Percentiles rank a stretch among this genome's conserved stretches.
phyloP scores from a whole-genome alignment of 768 basidiomycete species.

The Agaricus blazei region DNA sequence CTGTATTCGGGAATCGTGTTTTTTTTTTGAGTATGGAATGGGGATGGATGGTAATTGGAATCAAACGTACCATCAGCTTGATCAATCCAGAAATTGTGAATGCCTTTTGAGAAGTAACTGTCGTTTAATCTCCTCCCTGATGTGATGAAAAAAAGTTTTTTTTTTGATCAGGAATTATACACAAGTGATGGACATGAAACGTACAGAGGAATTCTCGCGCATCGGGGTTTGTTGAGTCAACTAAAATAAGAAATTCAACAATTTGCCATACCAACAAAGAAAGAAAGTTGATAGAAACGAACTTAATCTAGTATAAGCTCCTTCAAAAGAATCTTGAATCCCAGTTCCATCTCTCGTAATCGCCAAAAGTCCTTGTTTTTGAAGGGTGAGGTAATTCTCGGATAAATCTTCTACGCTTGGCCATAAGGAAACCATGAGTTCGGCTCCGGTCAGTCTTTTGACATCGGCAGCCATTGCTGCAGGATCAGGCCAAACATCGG shows the following conservation, averaged over 20 bases:
- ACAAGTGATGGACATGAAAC: neutral
- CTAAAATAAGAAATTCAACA: slow-evolving; percentile 6
- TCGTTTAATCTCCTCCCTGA: slow-evolving; percentile 30
- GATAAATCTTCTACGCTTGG: slow-evolving; percentile 33
- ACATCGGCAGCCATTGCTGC: slow-evolving; percentile 27
- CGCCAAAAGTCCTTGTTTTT: slow-evolving; percentile 25
- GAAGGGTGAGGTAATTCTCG: slow-evolving; percentile 25
- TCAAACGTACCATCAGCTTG: slow-evolving; percentile 26
- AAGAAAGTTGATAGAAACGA: neutral
- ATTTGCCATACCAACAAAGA: neutral
- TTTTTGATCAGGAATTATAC: neutral
- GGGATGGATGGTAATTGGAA: too few relatives aligned
- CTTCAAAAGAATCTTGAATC: slow-evolving; percentile 28
- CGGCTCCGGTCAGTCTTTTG: slow-evolving; percentile 29
- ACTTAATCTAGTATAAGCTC: slow-evolving; percentile 29
- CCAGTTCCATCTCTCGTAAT: slow-evolving; percentile 31
- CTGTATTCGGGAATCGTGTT: slow-evolving; percentile 8
- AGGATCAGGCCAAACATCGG: slow-evolving; percentile 29
- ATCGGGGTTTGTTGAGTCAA: slow-evolving; percentile 31
- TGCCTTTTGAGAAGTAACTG: slow-evolving; percentile 30
- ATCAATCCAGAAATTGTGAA: slow-evolving; percentile 34
- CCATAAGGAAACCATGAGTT: slow-evolving; percentile 35
- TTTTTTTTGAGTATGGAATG: too few relatives aligned
- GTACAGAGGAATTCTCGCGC: slow-evolving; percentile 30
- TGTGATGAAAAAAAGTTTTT: too few relatives aligned